These are phyloP conservation scores for Naegleria lovaniensis DNA, from an alignment of 208 protist genomes.

Conservation along the genomic window DNA sequence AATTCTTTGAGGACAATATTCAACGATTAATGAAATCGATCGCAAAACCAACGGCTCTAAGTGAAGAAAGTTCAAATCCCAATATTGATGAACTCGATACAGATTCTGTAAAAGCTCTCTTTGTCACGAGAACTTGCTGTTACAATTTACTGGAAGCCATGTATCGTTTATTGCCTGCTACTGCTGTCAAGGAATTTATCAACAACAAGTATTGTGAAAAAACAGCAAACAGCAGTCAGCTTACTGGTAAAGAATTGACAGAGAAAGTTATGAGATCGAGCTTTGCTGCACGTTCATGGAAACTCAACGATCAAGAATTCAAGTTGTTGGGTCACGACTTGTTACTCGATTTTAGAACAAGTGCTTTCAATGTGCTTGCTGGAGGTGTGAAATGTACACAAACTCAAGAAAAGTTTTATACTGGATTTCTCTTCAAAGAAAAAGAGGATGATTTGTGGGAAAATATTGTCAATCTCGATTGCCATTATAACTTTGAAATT, in stretches of 20 bases:
- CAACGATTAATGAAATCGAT: slow-evolving; percentile 37
- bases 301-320: neutral
- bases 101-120: neutral
- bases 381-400: slow-evolving; percentile 64
- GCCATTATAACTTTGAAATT: slow-evolving; percentile 45
- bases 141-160: slow-evolving; percentile 64
- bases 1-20: slow-evolving; percentile 49
- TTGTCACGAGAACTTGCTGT: slow-evolving; percentile 47
- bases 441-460: slow-evolving; percentile 55
- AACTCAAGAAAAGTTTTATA: slow-evolving; percentile 64
- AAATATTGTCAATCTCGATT: slow-evolving; percentile 53
- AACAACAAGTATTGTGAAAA: slow-evolving; percentile 49
- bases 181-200: slow-evolving; percentile 48
- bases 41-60: slow-evolving; percentile 22
- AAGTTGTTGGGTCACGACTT: neutral
- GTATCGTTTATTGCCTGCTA: slow-evolving; percentile 46
- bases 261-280: slow-evolving; percentile 61
- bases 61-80: neutral
- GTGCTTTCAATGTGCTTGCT: slow-evolving; percentile 62
- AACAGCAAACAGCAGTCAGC: neutral
- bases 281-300: slow-evolving; percentile 37
- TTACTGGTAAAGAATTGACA: slow-evolving; percentile 67
- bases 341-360: slow-evolving; percentile 49
- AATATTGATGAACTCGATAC: neutral
- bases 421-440: slow-evolving; percentile 59